Percentiles rank a stretch among this genome's conserved stretches.
Conservation (phyloP, 78 protist genomes). For the Isochrysis galbana region DNA sequence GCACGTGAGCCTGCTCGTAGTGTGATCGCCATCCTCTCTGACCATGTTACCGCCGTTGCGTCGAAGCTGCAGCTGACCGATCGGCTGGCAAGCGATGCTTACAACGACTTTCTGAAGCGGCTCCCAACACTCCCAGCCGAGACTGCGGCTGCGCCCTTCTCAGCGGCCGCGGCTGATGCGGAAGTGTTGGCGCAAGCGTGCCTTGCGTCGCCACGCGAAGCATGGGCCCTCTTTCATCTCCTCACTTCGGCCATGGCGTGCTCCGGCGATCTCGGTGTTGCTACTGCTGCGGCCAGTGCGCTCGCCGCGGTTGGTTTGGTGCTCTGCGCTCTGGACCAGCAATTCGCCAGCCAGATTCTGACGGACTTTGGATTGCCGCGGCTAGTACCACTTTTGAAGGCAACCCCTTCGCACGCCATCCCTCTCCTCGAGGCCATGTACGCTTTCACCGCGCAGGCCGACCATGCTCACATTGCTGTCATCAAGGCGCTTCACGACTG, state of each 20-base stretch:
- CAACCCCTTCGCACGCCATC: not conserved
- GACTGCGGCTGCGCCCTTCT: not conserved
- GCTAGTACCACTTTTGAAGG: not conserved
- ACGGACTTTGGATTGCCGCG: not conserved
- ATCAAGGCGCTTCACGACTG: not conserved
- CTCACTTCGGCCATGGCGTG: not conserved
- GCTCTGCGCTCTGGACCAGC: not conserved
- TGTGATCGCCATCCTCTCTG: not conserved
- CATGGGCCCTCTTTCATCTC: not conserved
- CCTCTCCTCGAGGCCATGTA: not conserved
- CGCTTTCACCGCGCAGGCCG: not conserved
- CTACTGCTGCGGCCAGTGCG: not conserved
- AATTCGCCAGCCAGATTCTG: not conserved
- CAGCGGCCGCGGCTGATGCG: not conserved
- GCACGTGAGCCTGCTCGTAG: too few species aligned
- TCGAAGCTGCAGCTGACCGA: not conserved
- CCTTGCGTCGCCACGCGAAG: not conserved
- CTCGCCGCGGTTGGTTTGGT: not conserved
- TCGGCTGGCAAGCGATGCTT: not conserved
- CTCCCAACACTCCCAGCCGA: not conserved
- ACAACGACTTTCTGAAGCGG: not conserved
- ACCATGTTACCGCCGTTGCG: not conserved
- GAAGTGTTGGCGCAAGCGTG: not conserved
- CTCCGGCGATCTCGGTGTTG: not conserved
- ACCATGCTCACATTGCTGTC: not conserved